Evolutionary conservation across 768 basidiomycete species (phyloP), one percentile per base, ranked within the genome.

Genomic region (Boletus coccyginus): DNA sequence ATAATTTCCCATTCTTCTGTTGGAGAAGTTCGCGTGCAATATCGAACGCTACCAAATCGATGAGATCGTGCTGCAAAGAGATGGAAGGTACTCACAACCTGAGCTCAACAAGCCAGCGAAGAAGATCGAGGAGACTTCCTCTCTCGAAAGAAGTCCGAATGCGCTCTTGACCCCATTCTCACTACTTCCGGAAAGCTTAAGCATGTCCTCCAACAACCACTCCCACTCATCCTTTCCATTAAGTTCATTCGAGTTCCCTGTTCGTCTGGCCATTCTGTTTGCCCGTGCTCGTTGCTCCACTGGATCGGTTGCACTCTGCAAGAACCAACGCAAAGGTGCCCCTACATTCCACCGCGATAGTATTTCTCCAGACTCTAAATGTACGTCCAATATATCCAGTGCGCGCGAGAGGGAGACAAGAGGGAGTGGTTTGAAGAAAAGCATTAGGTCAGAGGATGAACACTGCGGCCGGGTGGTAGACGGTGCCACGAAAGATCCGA

Each of bases 351-450:
- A 99, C 31, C 92, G 81, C 3, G 90, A 82, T 17, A 99, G 76
- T 43, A 94, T 92, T 71, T 98, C 96, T 21, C 92, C 95, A 0
- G 90, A 90, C 66, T 97, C 92, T 13, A 99, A 81, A 70, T 98
- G 96, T 2, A 96, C 83, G 71, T 98, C 96, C 50, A 98, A 80
- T 49, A 94, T 84, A 68, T 99, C 96, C 40, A 99, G 81, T 7
- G 87, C 85, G 50, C 83, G 82, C 0, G 94, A 95, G 9, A 98
- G 77, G 1, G 90, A 84, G 3, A 83, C 72, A 19, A 87, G 72
- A 0, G 89, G 85, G 7, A 98, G 78, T 2, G 91, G 88, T 53
- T 82, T 79, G 77, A 97, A 94, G 75, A 94, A 95, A 3, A 87
- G 61, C 56, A 90, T 76, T 8, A 98, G 76, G 57, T 94, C 91